phyloP scores from a whole-genome alignment of 2,329 filamentous ascomycete genomes.

The Penicillium aurantiogriseum region DNA sequence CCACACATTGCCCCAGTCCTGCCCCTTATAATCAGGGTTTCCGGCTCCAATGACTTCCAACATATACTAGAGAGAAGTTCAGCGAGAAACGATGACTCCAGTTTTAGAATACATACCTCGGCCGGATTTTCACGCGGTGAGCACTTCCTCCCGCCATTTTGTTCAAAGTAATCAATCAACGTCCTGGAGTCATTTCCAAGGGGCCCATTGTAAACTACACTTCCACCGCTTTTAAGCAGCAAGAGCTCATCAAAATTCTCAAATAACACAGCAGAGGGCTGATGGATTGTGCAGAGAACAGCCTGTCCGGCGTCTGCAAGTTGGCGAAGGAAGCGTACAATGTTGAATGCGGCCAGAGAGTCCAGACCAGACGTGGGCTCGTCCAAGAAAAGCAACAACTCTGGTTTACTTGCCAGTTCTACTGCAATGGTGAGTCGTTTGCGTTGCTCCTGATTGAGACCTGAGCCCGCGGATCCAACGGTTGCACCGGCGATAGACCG shows the following conservation, averaged over 20 bases:
- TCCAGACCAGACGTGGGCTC: slow-evolving; percentile 67
- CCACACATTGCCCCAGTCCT: slow-evolving; percentile 66
- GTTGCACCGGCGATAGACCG: slow-evolving; percentile 64
- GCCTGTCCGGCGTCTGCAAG: slow-evolving; percentile 75
- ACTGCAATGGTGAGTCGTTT: slow-evolving; percentile 66
- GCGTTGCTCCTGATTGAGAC: slow-evolving; percentile 64
- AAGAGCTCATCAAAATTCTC: slow-evolving; percentile 84
- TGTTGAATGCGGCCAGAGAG: slow-evolving; percentile 66
- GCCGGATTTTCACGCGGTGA: slow-evolving; percentile 66
- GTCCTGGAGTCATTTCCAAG: slow-evolving; percentile 72
- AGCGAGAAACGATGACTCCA: background rate
- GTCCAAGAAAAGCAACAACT: slow-evolving; percentile 61
- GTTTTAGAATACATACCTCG: slow-evolving; percentile 44
- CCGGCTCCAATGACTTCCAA: slow-evolving; percentile 69
- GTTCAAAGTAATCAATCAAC: slow-evolving; percentile 69
- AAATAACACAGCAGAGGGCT: slow-evolving; percentile 81
- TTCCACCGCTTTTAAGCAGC: slow-evolving; percentile 73
- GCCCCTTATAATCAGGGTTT: slow-evolving; percentile 58
- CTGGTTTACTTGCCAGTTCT: slow-evolving; percentile 61
- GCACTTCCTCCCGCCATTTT: slow-evolving; percentile 61
- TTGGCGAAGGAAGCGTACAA: slow-evolving; percentile 61
- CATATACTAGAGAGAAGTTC: slow-evolving; percentile 65
- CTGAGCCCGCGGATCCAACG: slow-evolving; percentile 59
- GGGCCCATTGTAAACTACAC: slow-evolving; percentile 82
- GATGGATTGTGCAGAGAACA: slow-evolving; percentile 87